These are phyloP conservation scores for Epichloe scottii DNA, from an alignment of 2,329 filamentous ascomycete species.

Conservation along the genomic window DNA sequence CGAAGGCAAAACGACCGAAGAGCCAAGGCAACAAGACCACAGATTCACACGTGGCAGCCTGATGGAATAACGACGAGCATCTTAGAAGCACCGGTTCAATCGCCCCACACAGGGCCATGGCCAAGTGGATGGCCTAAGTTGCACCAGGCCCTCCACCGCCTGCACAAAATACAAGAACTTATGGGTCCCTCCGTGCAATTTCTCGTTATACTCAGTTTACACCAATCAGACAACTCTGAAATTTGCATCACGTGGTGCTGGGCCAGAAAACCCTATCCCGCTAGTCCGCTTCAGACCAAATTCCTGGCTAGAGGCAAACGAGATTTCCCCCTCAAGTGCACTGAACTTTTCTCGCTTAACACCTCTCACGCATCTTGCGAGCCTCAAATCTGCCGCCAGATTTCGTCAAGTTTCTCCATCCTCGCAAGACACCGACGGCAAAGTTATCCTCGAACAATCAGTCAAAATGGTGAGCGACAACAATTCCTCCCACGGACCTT, in stretches of 20 bases:
- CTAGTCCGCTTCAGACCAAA: slow-evolving; percentile 25
- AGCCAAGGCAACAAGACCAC: background rate
- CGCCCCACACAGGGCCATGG: too few species aligned
- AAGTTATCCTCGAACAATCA: slow-evolving; percentile 31
- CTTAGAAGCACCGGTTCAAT: background rate
- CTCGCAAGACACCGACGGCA: slow-evolving; percentile 34
- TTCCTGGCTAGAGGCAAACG: slow-evolving; percentile 24
- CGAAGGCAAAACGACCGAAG: background rate
- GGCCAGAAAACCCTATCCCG: slow-evolving; percentile 25
- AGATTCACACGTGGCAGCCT: background rate
- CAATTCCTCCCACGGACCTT: slow-evolving; percentile 8
- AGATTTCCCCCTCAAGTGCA: slow-evolving; percentile 22
- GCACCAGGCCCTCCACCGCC: slow-evolving; percentile 6
- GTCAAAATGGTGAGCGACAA: slow-evolving; percentile 56
- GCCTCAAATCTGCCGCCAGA: slow-evolving; percentile 43
- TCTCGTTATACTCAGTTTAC: background rate
- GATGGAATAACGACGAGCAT: slow-evolving; percentile 1
- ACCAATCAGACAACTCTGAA: slow-evolving; percentile 9
- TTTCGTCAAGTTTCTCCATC: slow-evolving; percentile 36
- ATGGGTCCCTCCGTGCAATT: background rate
- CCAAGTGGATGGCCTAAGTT: background rate
- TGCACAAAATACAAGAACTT: slow-evolving; percentile 8
- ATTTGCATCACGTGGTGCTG: slow-evolving; percentile 23
- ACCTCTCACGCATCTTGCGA: slow-evolving; percentile 35
- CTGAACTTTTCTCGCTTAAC: slow-evolving; percentile 38